phyloP scores from a whole-genome alignment of 805 yeast species.

The Zygoascus bituminiphila region DNA sequence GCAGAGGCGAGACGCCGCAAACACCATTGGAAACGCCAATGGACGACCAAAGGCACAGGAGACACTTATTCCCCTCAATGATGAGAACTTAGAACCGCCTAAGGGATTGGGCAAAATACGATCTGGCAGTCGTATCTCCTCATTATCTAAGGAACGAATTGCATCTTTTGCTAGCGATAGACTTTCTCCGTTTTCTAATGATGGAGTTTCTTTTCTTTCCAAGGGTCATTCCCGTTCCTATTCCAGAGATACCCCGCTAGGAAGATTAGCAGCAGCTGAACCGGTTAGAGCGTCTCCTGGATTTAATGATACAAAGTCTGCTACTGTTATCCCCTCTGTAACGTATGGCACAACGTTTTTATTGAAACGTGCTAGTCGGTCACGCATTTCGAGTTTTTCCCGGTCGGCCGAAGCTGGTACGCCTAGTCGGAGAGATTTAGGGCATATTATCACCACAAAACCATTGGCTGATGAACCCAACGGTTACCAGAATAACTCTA shows the following conservation, averaged over 20 bases:
- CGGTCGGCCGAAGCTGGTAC: not conserved
- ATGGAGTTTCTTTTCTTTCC: too few species aligned
- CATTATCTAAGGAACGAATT: not conserved
- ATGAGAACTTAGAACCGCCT: not conserved
- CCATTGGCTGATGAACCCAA: not conserved
- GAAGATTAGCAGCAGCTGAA: not conserved
- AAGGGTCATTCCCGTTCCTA: not conserved
- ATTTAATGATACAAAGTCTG: not conserved
- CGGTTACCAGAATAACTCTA: not conserved
- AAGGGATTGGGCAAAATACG: too few species aligned
- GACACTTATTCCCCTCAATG: not conserved
- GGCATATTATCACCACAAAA: not conserved
- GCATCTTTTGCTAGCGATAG: not conserved
- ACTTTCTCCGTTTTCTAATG: not conserved
- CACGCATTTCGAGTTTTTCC: not conserved
- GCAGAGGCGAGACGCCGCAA: not conserved
- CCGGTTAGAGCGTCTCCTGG: not conserved
- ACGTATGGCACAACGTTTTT: not conserved
- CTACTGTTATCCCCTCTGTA: not conserved
- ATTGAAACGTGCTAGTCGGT: not conserved
- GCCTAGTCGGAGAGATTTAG: not conserved
- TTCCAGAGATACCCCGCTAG: not conserved
- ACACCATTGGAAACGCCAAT: not conserved
- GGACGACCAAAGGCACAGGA: not conserved
- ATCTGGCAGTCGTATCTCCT: not conserved